A percentile compares a stretch with the other conserved stretches of the same genome.
phyloP scores from a whole-genome alignment of 257 asterid genomes.

The Fraxinus quadrangulata region DNA sequence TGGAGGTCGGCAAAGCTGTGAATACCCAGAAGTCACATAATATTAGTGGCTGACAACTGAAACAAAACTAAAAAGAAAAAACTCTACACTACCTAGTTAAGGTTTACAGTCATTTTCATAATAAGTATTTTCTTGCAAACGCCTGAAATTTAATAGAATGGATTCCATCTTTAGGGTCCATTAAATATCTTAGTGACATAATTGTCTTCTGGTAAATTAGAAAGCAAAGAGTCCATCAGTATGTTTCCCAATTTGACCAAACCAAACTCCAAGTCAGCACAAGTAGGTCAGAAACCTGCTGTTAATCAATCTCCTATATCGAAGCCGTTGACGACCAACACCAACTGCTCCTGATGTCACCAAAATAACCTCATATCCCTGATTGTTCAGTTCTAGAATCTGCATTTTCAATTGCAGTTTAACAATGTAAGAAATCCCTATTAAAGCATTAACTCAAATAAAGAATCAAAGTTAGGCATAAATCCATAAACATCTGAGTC shows the following conservation, averaged over 20 bases:
- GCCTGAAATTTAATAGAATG: background rate
- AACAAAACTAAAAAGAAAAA: background rate
- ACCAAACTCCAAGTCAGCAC: background rate
- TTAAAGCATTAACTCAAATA: slow-evolving; percentile 10
- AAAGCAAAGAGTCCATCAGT: slow-evolving; percentile 12
- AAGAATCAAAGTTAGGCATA: slow-evolving; percentile 6
- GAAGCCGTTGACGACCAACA: slow-evolving; percentile 91
- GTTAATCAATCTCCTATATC: slow-evolving; percentile 67
- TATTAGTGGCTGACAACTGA: slow-evolving; percentile 3
- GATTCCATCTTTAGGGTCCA: background rate
- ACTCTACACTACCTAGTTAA: background rate
- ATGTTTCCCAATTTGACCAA: slow-evolving; percentile 12
- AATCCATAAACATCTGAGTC: background rate
- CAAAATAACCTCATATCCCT: slow-evolving; percentile 89
- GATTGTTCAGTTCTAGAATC: slow-evolving; percentile 81
- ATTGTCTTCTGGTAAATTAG: background rate
- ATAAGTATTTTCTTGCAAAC: background rate
- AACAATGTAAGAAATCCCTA: slow-evolving; percentile 12
- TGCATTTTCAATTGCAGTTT: slow-evolving; percentile 43
- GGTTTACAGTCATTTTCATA: background rate
- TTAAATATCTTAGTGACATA: background rate
- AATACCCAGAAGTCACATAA: slow-evolving; percentile 5
- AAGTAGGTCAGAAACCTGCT: slow-evolving; percentile 68
- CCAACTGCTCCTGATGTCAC: slow-evolving; percentile 99
- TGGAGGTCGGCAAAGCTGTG: slow-evolving; percentile 95